These are phyloP conservation scores for Echinosophora koreensis DNA, from an alignment of 306 rosid genomes.

Conservation along the genomic window DNA sequence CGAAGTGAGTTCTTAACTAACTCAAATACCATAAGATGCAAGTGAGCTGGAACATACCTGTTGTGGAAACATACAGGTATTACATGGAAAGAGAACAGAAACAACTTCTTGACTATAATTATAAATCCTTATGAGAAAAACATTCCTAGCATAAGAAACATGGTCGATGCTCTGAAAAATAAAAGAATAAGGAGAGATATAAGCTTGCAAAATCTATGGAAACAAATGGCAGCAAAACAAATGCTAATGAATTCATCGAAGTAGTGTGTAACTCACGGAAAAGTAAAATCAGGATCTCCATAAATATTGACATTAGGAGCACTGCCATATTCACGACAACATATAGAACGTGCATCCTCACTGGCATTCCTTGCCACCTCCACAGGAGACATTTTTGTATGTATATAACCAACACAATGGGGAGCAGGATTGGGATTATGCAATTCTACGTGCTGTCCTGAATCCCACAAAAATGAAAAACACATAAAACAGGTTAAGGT, in stretches of 20 bases:
- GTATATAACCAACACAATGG: slow-evolving; percentile 82
- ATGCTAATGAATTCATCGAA: slow-evolving; percentile 28
- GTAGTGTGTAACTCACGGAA: slow-evolving; percentile 75
- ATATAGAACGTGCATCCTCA: slow-evolving; percentile 88
- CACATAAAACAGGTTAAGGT: slow-evolving; percentile 19
- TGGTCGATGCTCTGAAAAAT: background rate
- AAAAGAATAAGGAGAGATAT: background rate
- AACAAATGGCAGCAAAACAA: slow-evolving; percentile 24
- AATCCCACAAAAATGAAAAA: slow-evolving; percentile 45
- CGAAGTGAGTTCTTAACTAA: slow-evolving; percentile 95
- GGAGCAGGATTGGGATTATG: slow-evolving; percentile 94
- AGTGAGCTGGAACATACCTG: slow-evolving; percentile 94
- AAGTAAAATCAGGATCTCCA: slow-evolving; percentile 87
- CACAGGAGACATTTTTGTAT: slow-evolving; percentile 90
- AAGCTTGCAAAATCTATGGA: background rate
- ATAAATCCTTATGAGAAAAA: slow-evolving; percentile 17
- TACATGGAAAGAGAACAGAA: slow-evolving; percentile 29
- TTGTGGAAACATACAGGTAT: slow-evolving; percentile 15
- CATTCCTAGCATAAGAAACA: slow-evolving; percentile 12
- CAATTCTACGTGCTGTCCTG: slow-evolving; percentile 98
- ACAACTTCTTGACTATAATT: slow-evolving; percentile 14
- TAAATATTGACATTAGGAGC: slow-evolving; percentile 79
- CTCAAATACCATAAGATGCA: slow-evolving; percentile 98
- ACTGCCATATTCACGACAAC: slow-evolving; percentile 86
- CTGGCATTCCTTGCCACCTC: slow-evolving; percentile 78